Base-by-base conservation (phyloP, 169 alveolate species). In the Eimeria brunetti region DNA sequence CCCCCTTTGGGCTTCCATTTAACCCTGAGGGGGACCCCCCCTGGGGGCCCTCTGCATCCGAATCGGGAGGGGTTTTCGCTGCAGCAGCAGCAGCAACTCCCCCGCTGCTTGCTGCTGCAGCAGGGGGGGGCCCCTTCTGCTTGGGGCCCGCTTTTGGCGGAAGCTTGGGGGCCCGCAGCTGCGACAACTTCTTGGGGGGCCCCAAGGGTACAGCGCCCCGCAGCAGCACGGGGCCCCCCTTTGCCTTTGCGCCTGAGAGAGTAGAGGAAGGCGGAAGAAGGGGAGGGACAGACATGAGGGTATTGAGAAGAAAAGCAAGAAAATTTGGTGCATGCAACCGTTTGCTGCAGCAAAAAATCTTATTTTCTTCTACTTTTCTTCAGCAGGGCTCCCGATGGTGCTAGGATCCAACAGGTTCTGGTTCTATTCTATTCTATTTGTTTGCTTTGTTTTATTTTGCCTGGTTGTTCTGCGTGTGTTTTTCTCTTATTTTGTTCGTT, bases 21-120 rank as follows among this genome's bases (percentile, higher is more conserved):
- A 12, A 24, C 27, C n/a, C 14, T 1, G 83, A 7, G 83, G 56
- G 22, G 53, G 30, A n/a, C n/a, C 53, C 56, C 53, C 30, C 18
- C 53, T 36, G 36, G 16, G 49, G 18, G 30, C 83, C 27, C 24
- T 38, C 83, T 27, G 73, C 20, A 4, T 24, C 83, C n/a, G n/a
- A n/a, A n/a, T n/a, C n/a, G n/a, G n/a, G n/a, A 36, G 83, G 30
- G 53, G 27, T 30, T 1, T 5, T 18, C 53, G 16, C 83, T 2
- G 5, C 83, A 14, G n/a, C 27, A 36, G 46, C 53, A 36, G 83
- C 83, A 33, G 83, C 83, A n/a, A n/a, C n/a, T n/a, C n/a, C n/a
- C n/a, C n/a, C n/a, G n/a, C n/a, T n/a, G 3, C 33, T 33, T 71
- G 83, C 83, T 36, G 49, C 83, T 71, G 83, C 83, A 36, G 83